Evolutionary conservation across 257 asterid genomes (phyloP).

Genomic region (Plantago ovata): DNA sequence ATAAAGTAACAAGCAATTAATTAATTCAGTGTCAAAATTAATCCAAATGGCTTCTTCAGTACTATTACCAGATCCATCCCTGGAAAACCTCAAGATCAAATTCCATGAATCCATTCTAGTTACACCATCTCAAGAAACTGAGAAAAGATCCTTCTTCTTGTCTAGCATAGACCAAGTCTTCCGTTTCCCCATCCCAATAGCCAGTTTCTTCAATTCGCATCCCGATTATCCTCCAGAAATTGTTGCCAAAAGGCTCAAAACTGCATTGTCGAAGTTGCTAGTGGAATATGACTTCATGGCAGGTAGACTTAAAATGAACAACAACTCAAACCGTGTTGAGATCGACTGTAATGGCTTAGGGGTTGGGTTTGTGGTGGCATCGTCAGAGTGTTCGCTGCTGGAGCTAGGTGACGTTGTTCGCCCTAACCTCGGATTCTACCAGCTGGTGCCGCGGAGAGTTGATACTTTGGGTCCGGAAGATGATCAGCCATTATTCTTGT

Average conservation of each 20-base stretch:
- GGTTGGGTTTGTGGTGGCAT: slow-evolving; percentile 41
- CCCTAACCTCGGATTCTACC: slow-evolving; percentile 48
- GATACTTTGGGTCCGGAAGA: slow-evolving; percentile 25
- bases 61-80: slow-evolving; percentile 18
- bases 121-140: slow-evolving; percentile 32
- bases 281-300: slow-evolving; percentile 45
- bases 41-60: slow-evolving; percentile 34
- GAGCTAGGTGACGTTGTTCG: slow-evolving; percentile 37
- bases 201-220: slow-evolving; percentile 32
- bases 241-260: slow-evolving; percentile 25
- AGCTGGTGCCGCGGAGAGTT: slow-evolving; percentile 27
- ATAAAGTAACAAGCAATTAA: too few species aligned
- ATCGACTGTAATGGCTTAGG: slow-evolving; percentile 47
- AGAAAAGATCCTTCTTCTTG: slow-evolving; percentile 29
- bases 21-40: too few species aligned
- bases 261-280: slow-evolving; percentile 33
- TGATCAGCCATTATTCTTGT: slow-evolving; percentile 46
- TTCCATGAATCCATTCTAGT: slow-evolving; percentile 23
- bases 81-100: slow-evolving; percentile 38
- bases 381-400: slow-evolving; percentile 30
- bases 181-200: slow-evolving; percentile 34
- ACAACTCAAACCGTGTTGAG: slow-evolving; percentile 29
- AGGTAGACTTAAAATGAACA: slow-evolving; percentile 33
- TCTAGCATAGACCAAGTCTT: slow-evolving; percentile 45
- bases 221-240: slow-evolving; percentile 30